A percentile compares a stretch with the other conserved stretches of the same genome.
These are phyloP conservation scores for Fonticula alba DNA, from an alignment of 78 protist genomes.

Conservation along the genomic window DNA sequence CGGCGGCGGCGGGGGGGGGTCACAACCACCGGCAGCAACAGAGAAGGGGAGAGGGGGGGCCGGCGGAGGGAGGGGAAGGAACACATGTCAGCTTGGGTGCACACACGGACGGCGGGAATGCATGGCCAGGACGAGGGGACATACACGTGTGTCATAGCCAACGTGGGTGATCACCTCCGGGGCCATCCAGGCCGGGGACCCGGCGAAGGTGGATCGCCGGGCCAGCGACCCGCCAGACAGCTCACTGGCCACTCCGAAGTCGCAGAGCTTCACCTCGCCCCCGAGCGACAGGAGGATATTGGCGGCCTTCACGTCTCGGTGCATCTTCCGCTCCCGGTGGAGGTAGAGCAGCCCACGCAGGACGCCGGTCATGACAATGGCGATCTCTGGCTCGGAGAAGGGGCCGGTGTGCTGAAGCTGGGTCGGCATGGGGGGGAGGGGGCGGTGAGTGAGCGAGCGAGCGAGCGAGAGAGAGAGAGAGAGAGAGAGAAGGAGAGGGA, in stretches of 20 bases:
- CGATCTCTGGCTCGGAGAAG: constrained; percentile 57
- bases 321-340: constrained; percentile 77
- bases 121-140: not conserved
- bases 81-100: no score
- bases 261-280: constrained; percentile 88
- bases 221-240: not conserved
- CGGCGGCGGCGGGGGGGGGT: not conserved
- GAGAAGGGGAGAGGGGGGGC: not conserved
- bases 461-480: no score
- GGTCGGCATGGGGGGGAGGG: constrained; percentile 25
- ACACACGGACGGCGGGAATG: not conserved
- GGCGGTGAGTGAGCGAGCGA: not conserved
- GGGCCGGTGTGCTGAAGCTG: constrained; percentile 44
- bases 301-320: constrained; percentile 92
- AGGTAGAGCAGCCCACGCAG: constrained; percentile 69
- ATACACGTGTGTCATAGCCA: not conserved
- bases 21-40: constrained; percentile 2
- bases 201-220: not conserved
- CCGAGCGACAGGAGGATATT: constrained; percentile 57
- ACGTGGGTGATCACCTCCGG: constrained; percentile 22
- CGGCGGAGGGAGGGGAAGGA: not conserved
- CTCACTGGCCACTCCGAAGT: constrained; percentile 92
- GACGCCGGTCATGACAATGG: constrained; percentile 64
- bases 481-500: no score
- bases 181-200: constrained; percentile 33